Conservation (phyloP, 2,329 filamentous ascomycete species). For the Diaporthe citrichinensis region DNA sequence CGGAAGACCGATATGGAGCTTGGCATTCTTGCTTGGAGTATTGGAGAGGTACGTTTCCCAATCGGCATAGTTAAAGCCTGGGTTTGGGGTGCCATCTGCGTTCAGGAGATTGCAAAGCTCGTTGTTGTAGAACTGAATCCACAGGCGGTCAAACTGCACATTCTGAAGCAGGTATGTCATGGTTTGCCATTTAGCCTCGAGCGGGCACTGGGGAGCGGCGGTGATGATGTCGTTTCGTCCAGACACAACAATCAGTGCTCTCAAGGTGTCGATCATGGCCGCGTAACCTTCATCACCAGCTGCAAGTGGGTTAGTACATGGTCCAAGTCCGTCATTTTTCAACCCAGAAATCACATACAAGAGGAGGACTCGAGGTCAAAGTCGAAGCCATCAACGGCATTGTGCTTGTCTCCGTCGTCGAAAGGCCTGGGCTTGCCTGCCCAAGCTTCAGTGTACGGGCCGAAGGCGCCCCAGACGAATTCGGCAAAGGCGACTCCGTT, state of each 20-base stretch:
- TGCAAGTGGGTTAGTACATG: conserved; percentile 32
- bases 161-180: conserved; percentile 59
- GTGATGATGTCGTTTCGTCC: conserved; percentile 46
- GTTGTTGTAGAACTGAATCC: conserved; percentile 65
- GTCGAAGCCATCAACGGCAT: conserved; percentile 66
- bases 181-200: conserved; percentile 51
- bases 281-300: conserved; percentile 47
- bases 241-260: conserved; percentile 36
- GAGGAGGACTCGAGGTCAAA: conserved; percentile 61
- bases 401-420: conserved; percentile 50
- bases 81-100: conserved; percentile 43
- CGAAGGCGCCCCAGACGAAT: conserved; percentile 56
- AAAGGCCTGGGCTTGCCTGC: conserved; percentile 57
- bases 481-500: conserved; percentile 53
- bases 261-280: conserved; percentile 48
- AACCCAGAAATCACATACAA: conserved; percentile 25
- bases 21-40: conserved; percentile 53
- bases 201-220: conserved; percentile 61
- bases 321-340: neutral
- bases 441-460: conserved; percentile 49
- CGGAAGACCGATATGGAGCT: conserved; percentile 57
- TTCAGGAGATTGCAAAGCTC: conserved; percentile 53
- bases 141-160: conserved; percentile 58
- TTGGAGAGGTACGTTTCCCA: conserved; percentile 52
- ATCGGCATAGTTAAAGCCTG: conserved; percentile 54